Evolutionary conservation across 352 stramenopile species (phyloP).

Genomic region (Thraustochytrium sp.): DNA sequence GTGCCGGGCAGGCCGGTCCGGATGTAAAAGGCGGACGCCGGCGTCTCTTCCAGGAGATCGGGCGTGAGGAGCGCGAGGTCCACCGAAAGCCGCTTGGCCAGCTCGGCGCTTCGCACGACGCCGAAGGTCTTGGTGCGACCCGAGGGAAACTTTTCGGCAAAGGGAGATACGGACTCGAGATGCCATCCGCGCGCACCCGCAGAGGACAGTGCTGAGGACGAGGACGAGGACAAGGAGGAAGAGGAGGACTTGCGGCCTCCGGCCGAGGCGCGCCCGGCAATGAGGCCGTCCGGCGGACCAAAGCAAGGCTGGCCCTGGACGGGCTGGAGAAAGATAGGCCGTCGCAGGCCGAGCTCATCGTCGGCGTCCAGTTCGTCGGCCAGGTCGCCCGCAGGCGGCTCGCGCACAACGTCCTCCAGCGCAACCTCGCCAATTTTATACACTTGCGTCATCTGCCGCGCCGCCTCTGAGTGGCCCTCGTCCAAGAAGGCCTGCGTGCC

Average conservation of each 20-base stretch:
- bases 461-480: not conserved
- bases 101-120: not conserved
- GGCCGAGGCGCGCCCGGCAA: too few species aligned
- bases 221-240: too few species aligned
- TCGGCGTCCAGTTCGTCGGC: not conserved
- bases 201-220: too few species aligned
- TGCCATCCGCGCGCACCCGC: not conserved
- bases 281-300: not conserved
- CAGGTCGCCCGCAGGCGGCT: not conserved
- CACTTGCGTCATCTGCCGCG: not conserved
- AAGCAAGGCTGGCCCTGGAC: slow-evolving; percentile 9
- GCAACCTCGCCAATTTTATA: not conserved
- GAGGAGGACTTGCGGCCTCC: too few species aligned
- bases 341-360: not conserved
- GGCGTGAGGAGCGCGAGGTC: slow-evolving; percentile 5
- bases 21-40: not conserved
- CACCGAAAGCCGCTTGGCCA: slow-evolving; percentile 4
- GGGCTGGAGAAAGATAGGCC: not conserved
- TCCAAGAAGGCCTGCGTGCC: not conserved
- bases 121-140: not conserved
- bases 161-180: not conserved
- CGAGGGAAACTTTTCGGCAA: not conserved
- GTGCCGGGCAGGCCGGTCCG: not conserved
- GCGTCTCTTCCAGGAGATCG: not conserved
- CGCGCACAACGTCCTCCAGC: not conserved